Base-by-base conservation (phyloP, 169 alveolate species). In the Plasmodium vivax region DNA sequence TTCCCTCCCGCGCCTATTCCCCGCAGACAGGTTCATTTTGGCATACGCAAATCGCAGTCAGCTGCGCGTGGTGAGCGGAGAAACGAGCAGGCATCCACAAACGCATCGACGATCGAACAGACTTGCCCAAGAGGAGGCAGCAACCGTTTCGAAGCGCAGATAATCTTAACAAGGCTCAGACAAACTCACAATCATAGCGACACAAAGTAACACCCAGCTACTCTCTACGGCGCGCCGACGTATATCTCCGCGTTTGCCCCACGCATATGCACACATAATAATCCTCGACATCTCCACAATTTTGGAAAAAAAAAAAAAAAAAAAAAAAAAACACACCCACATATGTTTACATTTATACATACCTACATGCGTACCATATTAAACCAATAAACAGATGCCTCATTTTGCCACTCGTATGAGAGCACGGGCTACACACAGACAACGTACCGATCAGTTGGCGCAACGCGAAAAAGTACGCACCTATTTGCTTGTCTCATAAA, bases 381-480 rank as follows among this genome's bases (percentile, higher is more conserved):
- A 38, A 62, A 62, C 38, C 36, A 83, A 83, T 34, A 45, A 83
- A 83, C 82, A 83, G 92, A 83, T 62, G 82, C 27, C 41, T 19
- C 68, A 58, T 83, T 38, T 27, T 62, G n/a, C 0, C 27, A 62
- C 16, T 23, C 36, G 16, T 23, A 62, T 62, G 23, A 62, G 77
- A 62, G 77, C 30, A 62, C 30, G 36, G 77, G 36, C 36, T 62
- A 38, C 2, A 62, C 16, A 27, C 36, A 62, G 30, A 62, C 4
- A 62, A 62, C 36, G 8, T 9, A 62, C 7, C 77, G 32, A 32
- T 36, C 41, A 80, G 38, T 83, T 58, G 54, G 74, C 14, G 73
- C 30, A 62, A 2, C 8, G 36, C 62, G 72, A 51, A 82, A 51
- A 83, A 32, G 36, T 23, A 62, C 77, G 23, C 32, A 62, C 32